Evolutionary conservation across 2,329 filamentous ascomycete genomes (phyloP).

Genomic region (Torrubiellomyces zombiae): DNA sequence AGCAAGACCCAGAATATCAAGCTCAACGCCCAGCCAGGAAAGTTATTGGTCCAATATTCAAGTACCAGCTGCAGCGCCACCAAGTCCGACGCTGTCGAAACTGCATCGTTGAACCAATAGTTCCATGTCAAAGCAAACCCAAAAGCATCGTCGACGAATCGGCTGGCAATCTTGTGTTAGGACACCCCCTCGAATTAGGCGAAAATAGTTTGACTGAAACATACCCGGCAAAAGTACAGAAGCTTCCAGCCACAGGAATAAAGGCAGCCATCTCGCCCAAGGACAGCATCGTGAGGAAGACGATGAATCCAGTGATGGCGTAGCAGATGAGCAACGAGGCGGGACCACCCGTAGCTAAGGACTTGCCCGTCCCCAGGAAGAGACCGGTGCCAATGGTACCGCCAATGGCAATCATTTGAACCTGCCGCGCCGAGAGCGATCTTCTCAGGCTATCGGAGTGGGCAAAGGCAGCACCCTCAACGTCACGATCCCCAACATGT

Average conservation of each 20-base stretch:
- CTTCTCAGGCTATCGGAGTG: slow-evolving; percentile 32
- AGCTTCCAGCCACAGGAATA: slow-evolving; percentile 33
- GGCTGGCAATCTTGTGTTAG: slow-evolving; percentile 8
- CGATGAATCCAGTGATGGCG: slow-evolving; percentile 36
- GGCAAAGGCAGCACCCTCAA: slow-evolving; percentile 4
- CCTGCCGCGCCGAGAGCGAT: slow-evolving; percentile 41
- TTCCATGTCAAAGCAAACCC: slow-evolving; percentile 41
- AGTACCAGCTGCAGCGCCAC: slow-evolving; percentile 35
- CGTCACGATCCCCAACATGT: too few species aligned
- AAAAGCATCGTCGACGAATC: slow-evolving; percentile 36
- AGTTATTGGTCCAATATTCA: slow-evolving; percentile 43
- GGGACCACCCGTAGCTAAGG: slow-evolving; percentile 41
- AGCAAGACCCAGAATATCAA: slow-evolving; percentile 43
- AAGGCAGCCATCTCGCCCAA: slow-evolving; percentile 45
- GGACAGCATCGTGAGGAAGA: slow-evolving; percentile 41
- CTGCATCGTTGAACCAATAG: slow-evolving; percentile 50
- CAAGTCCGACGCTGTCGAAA: slow-evolving; percentile 36
- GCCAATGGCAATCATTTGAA: slow-evolving; percentile 50
- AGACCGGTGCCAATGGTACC: slow-evolving; percentile 44
- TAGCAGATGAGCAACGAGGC: slow-evolving; percentile 42
- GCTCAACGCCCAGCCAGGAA: slow-evolving; percentile 46
- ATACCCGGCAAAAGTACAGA: slow-evolving; percentile 29
- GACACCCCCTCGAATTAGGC: not conserved
- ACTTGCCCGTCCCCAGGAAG: slow-evolving; percentile 45
- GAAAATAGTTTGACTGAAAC: too few species aligned